Percentiles rank a stretch among this genome's conserved stretches.
Evolutionary conservation across 257 asterid species (phyloP).

Genomic region (Coffea canephora): DNA sequence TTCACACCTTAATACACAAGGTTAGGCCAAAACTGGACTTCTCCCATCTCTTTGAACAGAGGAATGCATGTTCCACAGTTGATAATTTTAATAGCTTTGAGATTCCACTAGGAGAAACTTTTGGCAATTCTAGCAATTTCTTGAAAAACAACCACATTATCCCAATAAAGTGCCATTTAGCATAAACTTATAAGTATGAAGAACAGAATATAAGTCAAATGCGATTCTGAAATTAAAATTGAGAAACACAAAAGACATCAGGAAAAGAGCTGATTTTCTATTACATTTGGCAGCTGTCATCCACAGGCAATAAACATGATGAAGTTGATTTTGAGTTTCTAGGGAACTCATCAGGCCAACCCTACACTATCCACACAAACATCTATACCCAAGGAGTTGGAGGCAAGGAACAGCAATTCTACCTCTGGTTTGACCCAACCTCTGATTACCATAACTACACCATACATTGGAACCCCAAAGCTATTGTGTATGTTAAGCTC

Average conservation of each 20-base stretch:
- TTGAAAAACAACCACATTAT: background rate
- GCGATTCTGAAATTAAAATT: background rate
- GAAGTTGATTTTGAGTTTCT: slow-evolving; percentile 87
- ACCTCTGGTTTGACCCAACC: slow-evolving; percentile 80
- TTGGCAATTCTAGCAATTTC: background rate
- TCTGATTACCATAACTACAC: slow-evolving; percentile 74
- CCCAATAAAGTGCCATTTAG: background rate
- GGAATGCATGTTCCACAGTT: background rate
- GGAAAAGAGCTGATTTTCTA: background rate
- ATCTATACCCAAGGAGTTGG: slow-evolving; percentile 56
- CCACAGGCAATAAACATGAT: slow-evolving; percentile 60
- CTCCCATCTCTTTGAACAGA: background rate
- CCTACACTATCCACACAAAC: slow-evolving; percentile 55
- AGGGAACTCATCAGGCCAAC: slow-evolving; percentile 66
- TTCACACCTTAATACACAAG: background rate
- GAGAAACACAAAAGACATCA: background rate
- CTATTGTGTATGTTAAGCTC: slow-evolving; percentile 49
- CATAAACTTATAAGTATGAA: background rate
- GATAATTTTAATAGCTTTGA: background rate
- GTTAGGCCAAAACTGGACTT: background rate
- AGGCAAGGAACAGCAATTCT: slow-evolving; percentile 68
- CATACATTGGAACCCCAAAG: slow-evolving; percentile 60
- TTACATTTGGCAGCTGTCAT: slow-evolving; percentile 46
- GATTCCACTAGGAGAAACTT: background rate
- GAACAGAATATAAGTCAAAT: background rate